Base-by-base conservation (phyloP, 768 basidiomycete species). In the Mycena capillaripes region DNA sequence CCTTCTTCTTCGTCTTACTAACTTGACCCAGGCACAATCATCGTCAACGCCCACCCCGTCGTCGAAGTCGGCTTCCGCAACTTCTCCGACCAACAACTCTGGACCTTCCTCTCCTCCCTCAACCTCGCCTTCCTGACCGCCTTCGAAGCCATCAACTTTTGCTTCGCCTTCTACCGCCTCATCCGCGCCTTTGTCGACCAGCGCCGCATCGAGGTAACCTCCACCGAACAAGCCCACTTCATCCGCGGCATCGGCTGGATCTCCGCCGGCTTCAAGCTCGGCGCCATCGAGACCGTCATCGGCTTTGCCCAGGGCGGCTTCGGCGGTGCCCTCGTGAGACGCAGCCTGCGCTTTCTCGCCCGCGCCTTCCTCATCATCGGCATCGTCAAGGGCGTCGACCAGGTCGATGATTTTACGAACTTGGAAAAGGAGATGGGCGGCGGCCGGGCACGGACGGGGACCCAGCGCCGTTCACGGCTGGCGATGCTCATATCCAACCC, bases 221-320 rank as follows among this genome's bases (percentile, higher is more conserved):
- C 81, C 14, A 82, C 82, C 53, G 86, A 88, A 68, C 82, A 86
- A 63, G 79, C 82, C 0, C 87, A 90, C 78, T 79, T 89, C 23
- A 82, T 91, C 74, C 87, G 85, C 68, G 94, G 94, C 12, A 86
- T 89, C 12, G 89, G 84, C 21, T 95, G 93, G 93, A 84, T 94
- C 53, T 82, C 86, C n/a, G 82, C 77, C 0, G 92, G 89, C 4
- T 77, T 92, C 66, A 88, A 89, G 76, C 76, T 95, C 29, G 92
- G 92, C 12, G 88, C 89, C 4, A 78, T 91, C 56, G 94, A 95
- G 80, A 89, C 88, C 7, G 79, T 89, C 8, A 76, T 91, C 12
- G 94, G 93, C 0, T 94, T 94, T 74, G 86, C 86, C 3, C 80
- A 82, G 17, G 85, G 84, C 30, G 83, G 84, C 10, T 94, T 94